These are phyloP conservation scores for Chaetomiaceae sp. DNA, from an alignment of 2,329 filamentous ascomycete species.

Conservation along the genomic window DNA sequence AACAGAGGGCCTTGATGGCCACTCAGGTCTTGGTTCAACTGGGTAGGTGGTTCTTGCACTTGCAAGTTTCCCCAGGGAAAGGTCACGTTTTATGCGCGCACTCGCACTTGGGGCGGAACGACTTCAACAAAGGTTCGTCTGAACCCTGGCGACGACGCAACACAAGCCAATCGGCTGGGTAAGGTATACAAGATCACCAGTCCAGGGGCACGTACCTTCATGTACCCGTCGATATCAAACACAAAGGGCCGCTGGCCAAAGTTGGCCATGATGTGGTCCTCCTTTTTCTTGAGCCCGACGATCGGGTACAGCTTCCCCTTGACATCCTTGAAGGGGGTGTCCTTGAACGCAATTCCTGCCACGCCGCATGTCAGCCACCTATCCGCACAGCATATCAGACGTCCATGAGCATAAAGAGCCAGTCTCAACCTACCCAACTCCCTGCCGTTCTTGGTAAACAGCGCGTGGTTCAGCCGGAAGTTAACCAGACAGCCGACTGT, in stretches of 20 bases:
- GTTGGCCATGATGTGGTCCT: constrained; percentile 58
- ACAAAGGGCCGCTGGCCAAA: constrained; percentile 74
- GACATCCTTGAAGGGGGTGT: constrained; percentile 54
- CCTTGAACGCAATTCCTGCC: constrained; percentile 60
- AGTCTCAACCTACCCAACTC: constrained; percentile 44
- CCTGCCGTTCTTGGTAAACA: constrained; percentile 63
- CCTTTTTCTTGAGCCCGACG: constrained; percentile 60
- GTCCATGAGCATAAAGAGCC: neutral
- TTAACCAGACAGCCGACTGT: constrained; percentile 63
- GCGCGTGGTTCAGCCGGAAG: constrained; percentile 58
- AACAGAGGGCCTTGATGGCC: neutral
- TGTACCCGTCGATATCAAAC: constrained; percentile 85
- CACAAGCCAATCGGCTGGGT: too few relatives aligned
- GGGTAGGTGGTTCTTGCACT: neutral
- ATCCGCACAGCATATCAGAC: neutral
- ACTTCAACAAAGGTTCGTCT: too few relatives aligned
- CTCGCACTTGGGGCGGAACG: too few relatives aligned
- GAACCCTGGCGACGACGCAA: too few relatives aligned
- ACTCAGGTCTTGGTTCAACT: too few relatives aligned
- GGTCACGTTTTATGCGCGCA: too few relatives aligned
- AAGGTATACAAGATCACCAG: neutral
- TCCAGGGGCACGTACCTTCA: constrained; percentile 56
- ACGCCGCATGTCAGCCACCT: constrained; percentile 22
- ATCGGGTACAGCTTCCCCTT: constrained; percentile 61
- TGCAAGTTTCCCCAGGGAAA: neutral